Base-by-base conservation (phyloP, 2,329 filamentous ascomycete species). In the Tolypocladium amazonense region DNA sequence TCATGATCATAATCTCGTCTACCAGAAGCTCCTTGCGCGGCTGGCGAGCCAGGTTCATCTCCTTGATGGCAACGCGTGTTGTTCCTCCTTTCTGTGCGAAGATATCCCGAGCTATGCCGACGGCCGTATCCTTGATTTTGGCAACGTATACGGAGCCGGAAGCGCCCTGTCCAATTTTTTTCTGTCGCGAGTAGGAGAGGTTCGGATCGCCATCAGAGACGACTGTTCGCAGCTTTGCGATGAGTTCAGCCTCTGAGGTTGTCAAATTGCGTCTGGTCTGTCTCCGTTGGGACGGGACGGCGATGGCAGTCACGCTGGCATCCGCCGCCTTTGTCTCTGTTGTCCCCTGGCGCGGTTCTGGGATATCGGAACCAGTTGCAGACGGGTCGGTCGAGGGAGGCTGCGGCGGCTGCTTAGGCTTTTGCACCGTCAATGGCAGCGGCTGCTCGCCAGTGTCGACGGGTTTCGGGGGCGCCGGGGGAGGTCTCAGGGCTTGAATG, bases 1-100 rank as follows among this genome's bases (percentile, higher is more conserved):
- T 97, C 94, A 99, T 99, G 61, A 99, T 94, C 78, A 99, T 95
- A 70, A 99, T 99, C 71, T 99, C 94, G 74, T 99, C 99, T 58
- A 99, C 94, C 70, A 99, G 99, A 69, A 99, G 79, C 76, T 99
- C 94, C 80, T 99, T 99, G 61, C 94, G 84, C 56, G 94, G 94
- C 75, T 99, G 94, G 71, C 96, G 94, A 58, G 93, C 91, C 59
- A 99, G 84, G 77, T 99, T 94, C 94, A 99, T 99, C 77, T 99
- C 94, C 79, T 99, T 99, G 72, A 99, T 99, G 52, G 94, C 94
- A 63, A 99, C 94, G 72, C 97, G 91, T 56, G 90, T 90, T 64
- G 90, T 86, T 56, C 84, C 80, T 12, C 92, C 92, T 69, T 95
- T 88, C 65, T 87, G 85, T 50, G 89, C 85, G 63, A 96, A 82